Evolutionary conservation across 2,329 filamentous ascomycete genomes (phyloP).

Genomic region (Monascus ruber): DNA sequence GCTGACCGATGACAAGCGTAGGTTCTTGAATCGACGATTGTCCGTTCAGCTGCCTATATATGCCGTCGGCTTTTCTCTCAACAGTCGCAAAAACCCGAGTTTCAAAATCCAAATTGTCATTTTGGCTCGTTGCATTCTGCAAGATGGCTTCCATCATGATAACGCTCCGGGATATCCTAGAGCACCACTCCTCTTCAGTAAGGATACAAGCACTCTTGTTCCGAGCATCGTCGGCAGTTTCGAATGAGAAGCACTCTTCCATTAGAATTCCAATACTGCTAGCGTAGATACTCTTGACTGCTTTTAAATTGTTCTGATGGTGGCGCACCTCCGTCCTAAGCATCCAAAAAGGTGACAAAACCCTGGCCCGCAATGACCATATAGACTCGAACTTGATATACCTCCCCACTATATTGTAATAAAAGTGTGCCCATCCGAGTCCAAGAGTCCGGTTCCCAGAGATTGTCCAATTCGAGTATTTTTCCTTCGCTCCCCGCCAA

Average conservation of each 20-base stretch:
- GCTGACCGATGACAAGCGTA: slow-evolving; percentile 20
- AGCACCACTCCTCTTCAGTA: slow-evolving; percentile 51
- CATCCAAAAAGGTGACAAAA: slow-evolving; percentile 68
- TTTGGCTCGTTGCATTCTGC: slow-evolving; percentile 54
- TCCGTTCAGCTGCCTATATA: slow-evolving; percentile 13
- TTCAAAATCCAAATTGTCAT: slow-evolving; percentile 46
- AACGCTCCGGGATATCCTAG: slow-evolving; percentile 67
- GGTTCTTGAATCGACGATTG: slow-evolving; percentile 22
- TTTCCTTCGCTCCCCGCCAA: slow-evolving; percentile 58
- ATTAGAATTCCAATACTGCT: slow-evolving; percentile 79
- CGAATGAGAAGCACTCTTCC: slow-evolving; percentile 68
- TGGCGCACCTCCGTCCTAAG: slow-evolving; percentile 61
- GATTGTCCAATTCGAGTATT: slow-evolving; percentile 40
- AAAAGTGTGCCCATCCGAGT: slow-evolving; percentile 51
- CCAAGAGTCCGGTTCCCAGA: slow-evolving; percentile 1
- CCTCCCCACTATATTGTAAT: slow-evolving; percentile 60
- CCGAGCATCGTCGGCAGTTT: slow-evolving; percentile 45
- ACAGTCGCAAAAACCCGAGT: slow-evolving; percentile 46
- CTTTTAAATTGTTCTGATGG: slow-evolving; percentile 62
- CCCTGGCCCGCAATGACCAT: slow-evolving; percentile 55
- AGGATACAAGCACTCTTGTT: slow-evolving; percentile 34
- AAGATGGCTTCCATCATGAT: slow-evolving; percentile 79
- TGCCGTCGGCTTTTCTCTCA: slow-evolving; percentile 46
- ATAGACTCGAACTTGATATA: slow-evolving; percentile 64
- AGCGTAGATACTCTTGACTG: slow-evolving; percentile 67